Evolutionary conservation across 1,139 yeast species (phyloP).

Genomic region (Lodderomyces parapsilosis): DNA sequence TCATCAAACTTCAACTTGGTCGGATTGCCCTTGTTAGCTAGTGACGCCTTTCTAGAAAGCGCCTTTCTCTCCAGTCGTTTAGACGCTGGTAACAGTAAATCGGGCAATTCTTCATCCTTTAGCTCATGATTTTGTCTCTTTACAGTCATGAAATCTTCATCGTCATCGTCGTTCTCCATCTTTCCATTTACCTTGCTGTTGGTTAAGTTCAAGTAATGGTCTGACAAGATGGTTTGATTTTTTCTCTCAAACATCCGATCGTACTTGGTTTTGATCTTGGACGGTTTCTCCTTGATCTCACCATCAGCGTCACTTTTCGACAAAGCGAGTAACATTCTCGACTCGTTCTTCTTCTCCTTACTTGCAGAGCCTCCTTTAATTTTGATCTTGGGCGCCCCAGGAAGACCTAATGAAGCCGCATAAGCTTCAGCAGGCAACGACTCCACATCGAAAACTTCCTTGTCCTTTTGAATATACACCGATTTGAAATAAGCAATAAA

Average conservation of each 20-base stretch:
- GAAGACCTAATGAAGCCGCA: constrained; percentile 87
- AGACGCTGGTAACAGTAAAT: constrained; percentile 61
- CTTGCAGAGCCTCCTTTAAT: constrained; percentile 50
- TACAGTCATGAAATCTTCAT: constrained; percentile 76
- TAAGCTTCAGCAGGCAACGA: constrained; percentile 76
- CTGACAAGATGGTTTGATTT: constrained; percentile 89
- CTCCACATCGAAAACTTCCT: constrained; percentile 76
- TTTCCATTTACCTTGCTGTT: constrained; percentile 31
- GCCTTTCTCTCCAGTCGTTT: constrained; percentile 89
- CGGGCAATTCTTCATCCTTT: constrained; percentile 65
- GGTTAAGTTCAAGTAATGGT: constrained; percentile 77
- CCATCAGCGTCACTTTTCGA: constrained; percentile 67
- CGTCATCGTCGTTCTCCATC: constrained; percentile 25
- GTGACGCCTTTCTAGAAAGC: constrained; percentile 76
- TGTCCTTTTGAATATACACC: constrained; percentile 82
- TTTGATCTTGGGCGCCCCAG: constrained; percentile 94
- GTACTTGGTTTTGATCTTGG: constrained; percentile 77
- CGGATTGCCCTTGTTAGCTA: constrained; percentile 65
- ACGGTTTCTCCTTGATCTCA: constrained; percentile 51
- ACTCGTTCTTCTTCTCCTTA: constrained; percentile 79
- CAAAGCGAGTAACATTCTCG: constrained; percentile 63
- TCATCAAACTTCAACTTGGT: constrained; percentile 87
- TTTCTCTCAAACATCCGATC: constrained; percentile 95
- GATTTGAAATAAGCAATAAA: constrained; percentile 88
- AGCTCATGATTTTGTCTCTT: constrained; percentile 75